Evolutionary conservation across 306 rosid species (phyloP), one percentile per base, ranked within the genome.

Genomic region (Malus sylvestris): DNA sequence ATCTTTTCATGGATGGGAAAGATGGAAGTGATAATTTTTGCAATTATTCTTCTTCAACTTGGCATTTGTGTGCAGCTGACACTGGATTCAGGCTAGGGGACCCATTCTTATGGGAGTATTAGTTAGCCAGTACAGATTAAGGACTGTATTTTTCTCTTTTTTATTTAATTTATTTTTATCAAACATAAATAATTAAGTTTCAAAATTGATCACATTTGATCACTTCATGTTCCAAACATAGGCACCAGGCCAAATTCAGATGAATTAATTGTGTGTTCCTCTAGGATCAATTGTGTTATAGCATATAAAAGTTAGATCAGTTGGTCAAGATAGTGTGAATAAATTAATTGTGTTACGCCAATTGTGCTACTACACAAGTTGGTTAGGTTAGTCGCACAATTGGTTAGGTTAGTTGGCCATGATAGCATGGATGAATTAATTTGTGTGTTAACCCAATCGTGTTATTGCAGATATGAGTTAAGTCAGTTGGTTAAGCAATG

Each of bases 11-110:
- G 33, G 90, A 79, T 63, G 84, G 79, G 45, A 22, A 53, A 12
- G 67, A 71, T 68, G 68, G 78, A 12, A 57, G 74, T 71, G 71
- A 82, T 57, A 86, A 86, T 55, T 82, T 89, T 16, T 77, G 79
- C 76, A 79, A 82, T 9, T 81, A 78, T 60, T 80, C 90, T 49
- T 81, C 91, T 25, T 79, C 91, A 68, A 59, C 88, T 27, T 93
- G 92, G 97, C 81, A 89, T 65, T 75, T 89, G 1, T 89, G 92
- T 81, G 89, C 87, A 16, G 86, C 82, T 38, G 90, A 85, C 70
- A 76, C 83, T 61, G 90, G 89, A 8, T 80, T 86, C 66, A 73
- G 88, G 78, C 76, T 81, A 63, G 92, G 86, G 65, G 98, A 93
- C 62, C 82, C 89, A 30, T 84, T 77, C 62, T 84, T 80, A 58